Evolutionary conservation across 2,329 filamentous ascomycete genomes (phyloP).

Genomic region (Pseudocercospora cruenta): DNA sequence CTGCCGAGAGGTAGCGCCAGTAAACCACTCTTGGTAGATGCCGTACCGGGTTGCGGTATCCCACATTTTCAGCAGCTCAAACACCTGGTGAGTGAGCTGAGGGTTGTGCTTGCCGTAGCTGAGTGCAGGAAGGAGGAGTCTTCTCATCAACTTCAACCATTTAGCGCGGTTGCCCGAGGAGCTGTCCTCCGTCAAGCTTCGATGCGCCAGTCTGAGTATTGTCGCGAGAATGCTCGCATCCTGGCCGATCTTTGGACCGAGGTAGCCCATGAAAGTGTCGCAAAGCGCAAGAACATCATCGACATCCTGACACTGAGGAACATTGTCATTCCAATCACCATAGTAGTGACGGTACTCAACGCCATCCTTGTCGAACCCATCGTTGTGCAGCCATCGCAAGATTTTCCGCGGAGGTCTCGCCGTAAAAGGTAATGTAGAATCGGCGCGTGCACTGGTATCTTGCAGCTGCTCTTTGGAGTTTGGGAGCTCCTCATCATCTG

Average conservation of each 20-base stretch:
- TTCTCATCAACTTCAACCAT: conserved; percentile 83
- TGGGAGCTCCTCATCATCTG: conserved; percentile 45
- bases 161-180: conserved; percentile 72
- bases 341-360: conserved; percentile 89
- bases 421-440: conserved; percentile 62
- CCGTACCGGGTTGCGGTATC: conserved; percentile 77
- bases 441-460: conserved; percentile 70
- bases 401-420: conserved; percentile 66
- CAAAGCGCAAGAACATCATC: conserved; percentile 91
- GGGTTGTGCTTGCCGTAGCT: conserved; percentile 86
- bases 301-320: conserved; percentile 86
- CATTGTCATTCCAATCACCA: conserved; percentile 93
- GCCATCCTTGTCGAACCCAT: conserved; percentile 73
- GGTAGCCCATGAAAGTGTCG: conserved; percentile 78
- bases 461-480: conserved; percentile 55
- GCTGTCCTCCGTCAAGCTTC: conserved; percentile 70
- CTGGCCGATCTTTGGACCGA: conserved; percentile 86
- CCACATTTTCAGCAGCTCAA: conserved; percentile 78
- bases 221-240: conserved; percentile 79
- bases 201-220: conserved; percentile 79
- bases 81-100: conserved; percentile 82
- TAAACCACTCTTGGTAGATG: conserved; percentile 93
- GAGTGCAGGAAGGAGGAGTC: conserved; percentile 83
- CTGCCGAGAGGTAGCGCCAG: conserved; percentile 70
- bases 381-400: conserved; percentile 82